A percentile compares a stretch with the other conserved stretches of the same genome.
phyloP scores from a whole-genome alignment of 1,284 basidiomycete species.

The Apiotrichum domesticum region DNA sequence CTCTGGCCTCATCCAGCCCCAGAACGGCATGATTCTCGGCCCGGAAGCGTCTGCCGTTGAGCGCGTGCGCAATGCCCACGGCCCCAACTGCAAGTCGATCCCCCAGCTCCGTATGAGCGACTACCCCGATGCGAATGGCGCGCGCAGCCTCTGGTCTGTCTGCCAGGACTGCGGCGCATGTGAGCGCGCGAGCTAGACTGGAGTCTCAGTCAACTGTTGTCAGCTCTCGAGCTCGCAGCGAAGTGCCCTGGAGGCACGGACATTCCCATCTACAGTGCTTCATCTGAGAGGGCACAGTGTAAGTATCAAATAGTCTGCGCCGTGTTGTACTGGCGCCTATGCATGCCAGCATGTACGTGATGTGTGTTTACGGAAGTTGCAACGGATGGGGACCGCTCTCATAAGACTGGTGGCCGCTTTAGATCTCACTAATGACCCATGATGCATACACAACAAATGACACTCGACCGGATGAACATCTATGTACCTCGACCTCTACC shows the following conservation, averaged over 20 bases:
- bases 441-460: too few species aligned
- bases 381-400: too few species aligned
- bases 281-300: neutral
- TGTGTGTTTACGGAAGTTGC: too few species aligned
- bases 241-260: slow-evolving; percentile 2
- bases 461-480: too few species aligned
- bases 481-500: too few species aligned
- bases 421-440: too few species aligned
- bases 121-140: slow-evolving; percentile 40
- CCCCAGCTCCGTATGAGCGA: slow-evolving; percentile 41
- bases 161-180: slow-evolving; percentile 43
- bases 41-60: slow-evolving; percentile 30
- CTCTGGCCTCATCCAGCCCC: slow-evolving; percentile 38
- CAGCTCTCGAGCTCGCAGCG: neutral
- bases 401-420: too few species aligned
- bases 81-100: slow-evolving; percentile 42
- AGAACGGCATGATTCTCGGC: slow-evolving; percentile 18
- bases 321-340: neutral
- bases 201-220: neutral
- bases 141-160: slow-evolving; percentile 40
- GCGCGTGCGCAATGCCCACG: slow-evolving; percentile 36
- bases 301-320: neutral
- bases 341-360: neutral
- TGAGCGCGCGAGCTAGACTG: slow-evolving; percentile 21
- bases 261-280: neutral